These are phyloP conservation scores for Ustulina deusta DNA, from an alignment of 2,329 filamentous ascomycete species.

Conservation along the genomic window DNA sequence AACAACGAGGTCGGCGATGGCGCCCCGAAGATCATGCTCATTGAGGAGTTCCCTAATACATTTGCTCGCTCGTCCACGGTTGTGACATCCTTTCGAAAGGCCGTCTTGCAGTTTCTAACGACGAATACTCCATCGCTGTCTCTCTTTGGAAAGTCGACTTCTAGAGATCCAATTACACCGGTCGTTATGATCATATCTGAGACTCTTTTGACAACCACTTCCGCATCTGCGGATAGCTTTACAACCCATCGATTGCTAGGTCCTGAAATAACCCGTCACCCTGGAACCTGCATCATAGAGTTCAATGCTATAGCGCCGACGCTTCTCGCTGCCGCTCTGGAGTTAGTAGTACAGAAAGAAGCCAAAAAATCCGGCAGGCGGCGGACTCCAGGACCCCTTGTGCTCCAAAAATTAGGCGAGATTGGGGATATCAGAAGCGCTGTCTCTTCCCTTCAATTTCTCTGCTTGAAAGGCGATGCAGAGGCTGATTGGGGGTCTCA, in stretches of 20 bases:
- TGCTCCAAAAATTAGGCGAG: conserved; percentile 83
- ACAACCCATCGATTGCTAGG: conserved; percentile 92
- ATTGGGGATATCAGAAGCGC: conserved; percentile 93
- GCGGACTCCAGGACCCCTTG: conserved; percentile 80
- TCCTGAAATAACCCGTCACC: conserved; percentile 84
- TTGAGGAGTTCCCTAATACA: conserved; percentile 86
- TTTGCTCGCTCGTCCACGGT: conserved; percentile 74
- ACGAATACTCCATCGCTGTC: conserved; percentile 70
- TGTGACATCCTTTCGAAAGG: conserved; percentile 77
- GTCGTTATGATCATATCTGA: conserved; percentile 93
- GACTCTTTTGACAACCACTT: conserved; percentile 85
- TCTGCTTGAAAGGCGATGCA: conserved; percentile 85
- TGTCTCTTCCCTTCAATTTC: conserved; percentile 90
- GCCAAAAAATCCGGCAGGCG: conserved; percentile 80
- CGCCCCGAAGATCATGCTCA: conserved; percentile 71
- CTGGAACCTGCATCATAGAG: conserved; percentile 82
- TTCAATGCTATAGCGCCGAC: conserved; percentile 95
- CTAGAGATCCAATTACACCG: conserved; percentile 69
- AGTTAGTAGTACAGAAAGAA: conserved; percentile 86
- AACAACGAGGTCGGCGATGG: conserved; percentile 36
- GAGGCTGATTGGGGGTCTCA: conserved; percentile 80
- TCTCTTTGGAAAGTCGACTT: conserved; percentile 58
- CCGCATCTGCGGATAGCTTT: conserved; percentile 88
- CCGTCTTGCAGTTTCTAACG: conserved; percentile 80
- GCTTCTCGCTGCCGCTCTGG: conserved; percentile 84